Conservation (phyloP, 352 stramenopile species). For the Pythium rishiriense region DNA sequence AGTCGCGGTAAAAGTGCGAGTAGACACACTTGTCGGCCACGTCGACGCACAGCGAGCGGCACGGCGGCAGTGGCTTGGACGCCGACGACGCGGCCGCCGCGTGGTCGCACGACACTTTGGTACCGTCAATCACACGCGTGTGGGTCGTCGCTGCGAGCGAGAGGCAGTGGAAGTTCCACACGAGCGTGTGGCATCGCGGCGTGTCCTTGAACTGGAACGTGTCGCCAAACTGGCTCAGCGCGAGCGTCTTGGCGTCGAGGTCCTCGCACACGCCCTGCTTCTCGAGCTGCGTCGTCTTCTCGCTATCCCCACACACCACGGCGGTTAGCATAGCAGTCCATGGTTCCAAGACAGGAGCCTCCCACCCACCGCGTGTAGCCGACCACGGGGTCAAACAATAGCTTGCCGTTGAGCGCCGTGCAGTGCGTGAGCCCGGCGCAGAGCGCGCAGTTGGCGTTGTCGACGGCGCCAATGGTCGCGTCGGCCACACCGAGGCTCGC, state of each 20-base stretch:
- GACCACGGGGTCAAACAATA: slow-evolving; percentile 63
- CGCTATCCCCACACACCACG: slow-evolving; percentile 30
- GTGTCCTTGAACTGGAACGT: slow-evolving; percentile 76
- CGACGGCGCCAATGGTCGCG: slow-evolving; percentile 37
- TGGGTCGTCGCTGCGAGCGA: slow-evolving; percentile 62
- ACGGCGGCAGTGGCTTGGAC: slow-evolving; percentile 48
- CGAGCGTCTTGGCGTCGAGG: slow-evolving; percentile 59
- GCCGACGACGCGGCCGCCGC: slow-evolving; percentile 9
- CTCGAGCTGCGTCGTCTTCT: slow-evolving; percentile 52
- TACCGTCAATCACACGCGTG: slow-evolving; percentile 38
- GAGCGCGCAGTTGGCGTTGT: slow-evolving; percentile 41
- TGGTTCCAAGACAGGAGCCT: background rate
- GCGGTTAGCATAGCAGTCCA: no score
- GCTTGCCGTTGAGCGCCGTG: slow-evolving; percentile 65
- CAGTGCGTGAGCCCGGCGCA: slow-evolving; percentile 63
- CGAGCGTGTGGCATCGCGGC: slow-evolving; percentile 44
- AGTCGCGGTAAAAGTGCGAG: slow-evolving; percentile 63
- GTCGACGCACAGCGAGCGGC: slow-evolving; percentile 71
- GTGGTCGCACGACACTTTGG: slow-evolving; percentile 34
- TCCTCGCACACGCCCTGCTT: slow-evolving; percentile 80
- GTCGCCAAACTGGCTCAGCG: slow-evolving; percentile 52
- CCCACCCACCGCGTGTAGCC: slow-evolving; percentile 54
- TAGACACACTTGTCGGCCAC: slow-evolving; percentile 80
- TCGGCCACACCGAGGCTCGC: background rate
- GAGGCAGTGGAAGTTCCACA: slow-evolving; percentile 80